These are phyloP conservation scores for Filobasidium uniguttulatum DNA, from an alignment of 1,284 basidiomycete species.

Conservation along the genomic window DNA sequence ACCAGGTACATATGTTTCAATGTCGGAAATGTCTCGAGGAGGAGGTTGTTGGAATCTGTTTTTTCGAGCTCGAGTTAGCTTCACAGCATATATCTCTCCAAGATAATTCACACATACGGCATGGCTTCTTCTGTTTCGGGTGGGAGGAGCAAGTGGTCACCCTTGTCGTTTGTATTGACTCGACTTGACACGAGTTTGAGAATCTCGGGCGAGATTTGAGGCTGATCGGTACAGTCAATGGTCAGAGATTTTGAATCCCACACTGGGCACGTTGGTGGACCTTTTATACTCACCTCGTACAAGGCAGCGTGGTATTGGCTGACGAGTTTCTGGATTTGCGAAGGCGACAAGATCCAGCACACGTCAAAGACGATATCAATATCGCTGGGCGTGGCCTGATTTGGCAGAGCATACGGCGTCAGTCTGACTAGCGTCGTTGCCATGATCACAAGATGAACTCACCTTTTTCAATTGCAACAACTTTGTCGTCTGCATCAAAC, in stretches of 20 bases:
- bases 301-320: slow-evolving; percentile 97
- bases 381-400: slow-evolving; percentile 71
- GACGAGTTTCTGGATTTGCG: slow-evolving; percentile 98
- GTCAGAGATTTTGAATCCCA: background rate
- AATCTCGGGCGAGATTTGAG: slow-evolving; percentile 91
- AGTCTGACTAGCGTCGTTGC: background rate
- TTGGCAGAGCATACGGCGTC: slow-evolving; percentile 15
- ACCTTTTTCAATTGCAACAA: slow-evolving; percentile 97
- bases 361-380: slow-evolving; percentile 99
- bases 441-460: slow-evolving; percentile 18
- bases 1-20: slow-evolving; percentile 35
- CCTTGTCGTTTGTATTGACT: slow-evolving; percentile 85
- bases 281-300: slow-evolving; percentile 77
- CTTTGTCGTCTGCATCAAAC: slow-evolving; percentile 99
- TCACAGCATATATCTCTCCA: background rate
- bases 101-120: slow-evolving; percentile 39
- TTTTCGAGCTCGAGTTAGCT: background rate
- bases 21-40: slow-evolving; percentile 31
- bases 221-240: slow-evolving; percentile 44
- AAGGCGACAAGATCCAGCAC: slow-evolving; percentile 99
- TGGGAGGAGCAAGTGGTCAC: slow-evolving; percentile 82
- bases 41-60: slow-evolving; percentile 31
- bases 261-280: background rate
- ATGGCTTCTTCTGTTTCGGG: slow-evolving; percentile 93
- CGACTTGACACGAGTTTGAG: slow-evolving; percentile 87